phyloP scores from a whole-genome alignment of 1,139 yeast genomes.

The Diutina mesorugosa region DNA sequence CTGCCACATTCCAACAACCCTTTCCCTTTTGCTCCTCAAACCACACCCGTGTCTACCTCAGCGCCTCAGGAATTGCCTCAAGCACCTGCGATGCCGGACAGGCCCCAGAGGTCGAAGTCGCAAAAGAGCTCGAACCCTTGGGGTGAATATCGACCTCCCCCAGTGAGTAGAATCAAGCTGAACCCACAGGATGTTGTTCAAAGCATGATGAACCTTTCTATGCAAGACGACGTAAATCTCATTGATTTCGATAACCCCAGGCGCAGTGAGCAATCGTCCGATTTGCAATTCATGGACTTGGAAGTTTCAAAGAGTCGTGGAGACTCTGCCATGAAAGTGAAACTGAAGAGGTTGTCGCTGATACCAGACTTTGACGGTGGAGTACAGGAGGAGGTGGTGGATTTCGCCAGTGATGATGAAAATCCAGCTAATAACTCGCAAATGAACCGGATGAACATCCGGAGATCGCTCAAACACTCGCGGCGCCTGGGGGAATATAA shows the following conservation, averaged over 20 bases:
- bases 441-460: constrained; percentile 29
- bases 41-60: background rate
- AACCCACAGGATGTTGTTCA: constrained; percentile 1
- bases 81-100: background rate
- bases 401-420: constrained; percentile 38
- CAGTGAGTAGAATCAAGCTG: constrained; percentile 1
- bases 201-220: constrained; percentile 4
- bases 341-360: constrained; percentile 15
- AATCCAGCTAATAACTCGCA: constrained; percentile 17
- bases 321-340: constrained; percentile 8
- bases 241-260: constrained; percentile 5
- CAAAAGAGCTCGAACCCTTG: constrained; percentile 13
- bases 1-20: constrained; percentile 1
- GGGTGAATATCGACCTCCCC: constrained; percentile 11
- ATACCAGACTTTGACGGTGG: background rate
- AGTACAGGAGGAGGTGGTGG: constrained; percentile 28
- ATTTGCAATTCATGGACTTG: background rate
- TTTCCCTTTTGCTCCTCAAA: background rate
- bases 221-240: background rate
- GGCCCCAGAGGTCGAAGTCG: constrained; percentile 5
- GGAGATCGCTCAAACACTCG: constrained; percentile 23
- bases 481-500: constrained; percentile 19
- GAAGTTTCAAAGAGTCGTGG: background rate
- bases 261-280: background rate
- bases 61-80: background rate